phyloP scores from a whole-genome alignment of 352 stramenopile genomes.

The Phytophthora melonis region DNA sequence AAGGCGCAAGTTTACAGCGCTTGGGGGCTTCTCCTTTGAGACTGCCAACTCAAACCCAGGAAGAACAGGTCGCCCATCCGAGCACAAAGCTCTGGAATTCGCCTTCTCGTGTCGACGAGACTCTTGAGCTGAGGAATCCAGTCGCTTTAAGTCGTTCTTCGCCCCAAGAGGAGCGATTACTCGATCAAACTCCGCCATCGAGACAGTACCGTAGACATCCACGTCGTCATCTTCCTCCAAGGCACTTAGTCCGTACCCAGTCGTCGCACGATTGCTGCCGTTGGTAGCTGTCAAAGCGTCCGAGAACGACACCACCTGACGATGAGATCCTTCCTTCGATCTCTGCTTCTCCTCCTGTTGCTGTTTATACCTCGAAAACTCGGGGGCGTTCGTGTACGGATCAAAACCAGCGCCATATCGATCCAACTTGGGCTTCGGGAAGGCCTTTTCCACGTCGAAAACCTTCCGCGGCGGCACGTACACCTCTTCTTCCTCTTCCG shows the following conservation, averaged over 20 bases:
- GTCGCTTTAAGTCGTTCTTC: slow-evolving; percentile 32
- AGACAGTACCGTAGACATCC: slow-evolving; percentile 77
- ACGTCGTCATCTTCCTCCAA: slow-evolving; percentile 89
- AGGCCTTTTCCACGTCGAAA: slow-evolving; percentile 58
- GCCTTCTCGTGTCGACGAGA: slow-evolving; percentile 37
- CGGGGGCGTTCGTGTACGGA: slow-evolving; percentile 74
- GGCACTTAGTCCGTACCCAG: slow-evolving; percentile 73
- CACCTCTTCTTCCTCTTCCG: slow-evolving; percentile 50
- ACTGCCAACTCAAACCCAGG: slow-evolving; percentile 63
- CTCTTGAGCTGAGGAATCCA: slow-evolving; percentile 49
- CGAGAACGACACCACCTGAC: slow-evolving; percentile 78
- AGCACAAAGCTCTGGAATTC: slow-evolving; percentile 47
- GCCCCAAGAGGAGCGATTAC: slow-evolving; percentile 53
- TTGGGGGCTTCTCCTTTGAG: slow-evolving; percentile 53
- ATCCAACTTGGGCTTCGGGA: slow-evolving; percentile 79
- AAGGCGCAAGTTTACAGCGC: slow-evolving; percentile 49
- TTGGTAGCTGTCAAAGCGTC: slow-evolving; percentile 62
- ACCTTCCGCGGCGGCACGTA: slow-evolving; percentile 68
- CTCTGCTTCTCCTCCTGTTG: slow-evolving; percentile 37
- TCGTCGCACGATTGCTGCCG: slow-evolving; percentile 49
- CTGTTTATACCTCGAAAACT: slow-evolving; percentile 72
- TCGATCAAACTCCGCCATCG: slow-evolving; percentile 77
- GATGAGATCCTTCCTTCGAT: slow-evolving; percentile 33
- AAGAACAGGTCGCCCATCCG: slow-evolving; percentile 65
- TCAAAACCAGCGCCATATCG: slow-evolving; percentile 84